Base-by-base conservation (phyloP, 805 yeast species). In the Starmerella riodocensis region DNA sequence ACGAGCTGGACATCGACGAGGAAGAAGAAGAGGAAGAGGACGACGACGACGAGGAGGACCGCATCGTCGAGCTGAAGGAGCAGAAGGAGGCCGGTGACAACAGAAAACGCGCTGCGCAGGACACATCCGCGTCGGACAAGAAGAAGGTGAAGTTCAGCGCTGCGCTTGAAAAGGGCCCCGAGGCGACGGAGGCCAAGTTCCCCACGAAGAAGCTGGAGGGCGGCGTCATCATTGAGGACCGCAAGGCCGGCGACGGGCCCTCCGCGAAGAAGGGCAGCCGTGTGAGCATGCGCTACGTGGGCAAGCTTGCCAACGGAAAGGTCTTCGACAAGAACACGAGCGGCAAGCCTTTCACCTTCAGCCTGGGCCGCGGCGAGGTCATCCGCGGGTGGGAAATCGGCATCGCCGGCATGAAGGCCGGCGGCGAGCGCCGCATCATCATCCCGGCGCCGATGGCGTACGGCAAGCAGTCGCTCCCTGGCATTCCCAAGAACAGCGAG, bases 341-440 rank as follows among this genome's bases (percentile, higher is more conserved):
- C 50, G 99, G 99, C 56, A 88, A 84, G 70, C 98, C 99, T 57
- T 91, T 91, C 64, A 64, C 66, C 49, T 91, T 91, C 66, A 74
- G 73, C 48, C 73, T 91, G 54, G 98, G 98, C 56, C 81, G 79
- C 62, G 98, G 97, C 59, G 98, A 91, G 67, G 96, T 93, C 53
- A 91, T 91, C 70, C 83, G 83, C 64, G 98, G 97, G 50, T 91
- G 94, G 83, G 99, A 91, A 61, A 73, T 88, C 57, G 99, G 99
- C 71, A 91, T 91, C 55, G 85, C 88, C 43, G 97, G 97, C 61
- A 86, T 91, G 96, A 76, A 93, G 42, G 93, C 83, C 59, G 95
- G 95, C 57, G 97, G 97, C 59, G 98, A 91, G 73, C 86, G 98
- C 73, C 78, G 97, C 69, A 84, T 91, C 52, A 73, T 84, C 46